phyloP scores from a whole-genome alignment of 2,329 filamentous ascomycete species.

The Xylaria sp. region DNA sequence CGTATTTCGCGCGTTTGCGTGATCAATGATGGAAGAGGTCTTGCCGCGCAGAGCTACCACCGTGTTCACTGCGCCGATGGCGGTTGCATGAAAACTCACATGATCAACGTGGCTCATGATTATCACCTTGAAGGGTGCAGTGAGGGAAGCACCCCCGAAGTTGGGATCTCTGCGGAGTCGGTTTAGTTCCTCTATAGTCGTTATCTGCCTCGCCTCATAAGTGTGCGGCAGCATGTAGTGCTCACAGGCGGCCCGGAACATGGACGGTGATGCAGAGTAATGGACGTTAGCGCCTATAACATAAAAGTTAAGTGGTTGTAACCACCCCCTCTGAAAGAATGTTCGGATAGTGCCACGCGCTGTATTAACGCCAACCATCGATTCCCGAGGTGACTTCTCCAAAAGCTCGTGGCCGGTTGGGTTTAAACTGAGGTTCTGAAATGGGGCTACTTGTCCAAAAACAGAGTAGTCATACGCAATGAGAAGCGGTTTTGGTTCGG shows the following conservation, averaged over 20 bases:
- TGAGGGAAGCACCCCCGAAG: constrained; percentile 72
- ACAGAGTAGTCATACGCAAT: constrained; percentile 54
- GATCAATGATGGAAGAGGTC: constrained; percentile 55
- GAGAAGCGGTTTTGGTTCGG: constrained; percentile 56
- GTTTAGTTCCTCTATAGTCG: constrained; percentile 65
- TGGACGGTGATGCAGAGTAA: constrained; percentile 74
- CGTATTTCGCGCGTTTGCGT: constrained; percentile 63
- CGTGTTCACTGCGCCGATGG: constrained; percentile 76
- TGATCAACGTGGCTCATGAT: constrained; percentile 68
- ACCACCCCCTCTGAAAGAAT: constrained; percentile 64
- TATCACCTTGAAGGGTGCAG: constrained; percentile 73
- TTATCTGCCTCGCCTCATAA: constrained; percentile 65
- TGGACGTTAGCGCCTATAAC: constrained; percentile 71
- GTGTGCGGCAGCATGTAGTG: constrained; percentile 70
- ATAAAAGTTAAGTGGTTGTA: constrained; percentile 71
- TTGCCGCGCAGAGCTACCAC: constrained; percentile 68
- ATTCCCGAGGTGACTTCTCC: constrained; percentile 47
- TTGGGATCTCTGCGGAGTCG: constrained; percentile 62
- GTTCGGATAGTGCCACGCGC: constrained; percentile 61
- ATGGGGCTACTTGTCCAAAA: constrained; percentile 49
- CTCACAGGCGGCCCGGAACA: constrained; percentile 73
- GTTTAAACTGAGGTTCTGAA: constrained; percentile 57
- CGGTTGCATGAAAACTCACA: constrained; percentile 70
- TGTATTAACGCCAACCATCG: constrained; percentile 57
- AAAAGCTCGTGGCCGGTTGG: constrained; percentile 55